phyloP scores from a whole-genome alignment of 148 eudicot species.

The Polygonum aviculare region DNA sequence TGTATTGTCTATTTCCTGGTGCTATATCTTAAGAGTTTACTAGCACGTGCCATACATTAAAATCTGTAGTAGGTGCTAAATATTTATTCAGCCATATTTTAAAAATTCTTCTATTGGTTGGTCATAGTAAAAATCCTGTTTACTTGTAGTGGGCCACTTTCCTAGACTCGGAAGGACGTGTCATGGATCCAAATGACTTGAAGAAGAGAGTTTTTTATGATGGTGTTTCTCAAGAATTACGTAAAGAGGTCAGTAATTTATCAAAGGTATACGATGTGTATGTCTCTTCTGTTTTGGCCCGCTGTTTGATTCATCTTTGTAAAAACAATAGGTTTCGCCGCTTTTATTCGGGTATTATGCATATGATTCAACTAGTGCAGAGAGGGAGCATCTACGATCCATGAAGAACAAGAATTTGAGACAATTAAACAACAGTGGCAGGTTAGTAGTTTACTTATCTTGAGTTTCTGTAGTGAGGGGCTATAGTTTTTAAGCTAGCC shows the following conservation, averaged over 20 bases:
- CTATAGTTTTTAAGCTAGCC: not conserved
- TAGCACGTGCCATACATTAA: not conserved
- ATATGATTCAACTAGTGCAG: slow-evolving; percentile 81
- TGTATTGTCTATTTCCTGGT: not conserved
- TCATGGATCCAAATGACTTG: slow-evolving; percentile 51
- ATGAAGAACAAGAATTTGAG: slow-evolving; percentile 71
- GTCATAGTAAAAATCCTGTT: not conserved
- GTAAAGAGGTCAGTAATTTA: slow-evolving; percentile 52
- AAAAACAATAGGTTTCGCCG: slow-evolving; percentile 59
- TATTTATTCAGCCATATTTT: not conserved
- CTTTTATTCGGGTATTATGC: slow-evolving; percentile 71
- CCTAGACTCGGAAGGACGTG: slow-evolving; percentile 83
- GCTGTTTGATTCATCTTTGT: not conserved
- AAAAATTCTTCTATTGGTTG: not conserved
- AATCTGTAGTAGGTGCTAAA: not conserved
- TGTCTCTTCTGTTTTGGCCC: not conserved
- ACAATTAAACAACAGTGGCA: slow-evolving; percentile 84
- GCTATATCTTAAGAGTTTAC: not conserved
- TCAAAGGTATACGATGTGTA: not conserved
- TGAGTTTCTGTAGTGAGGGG: not conserved
- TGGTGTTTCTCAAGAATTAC: slow-evolving; percentile 61
- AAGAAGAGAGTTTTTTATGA: slow-evolving; percentile 88
- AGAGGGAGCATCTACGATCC: slow-evolving; percentile 64
- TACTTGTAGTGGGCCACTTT: slow-evolving; percentile 63
- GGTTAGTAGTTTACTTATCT: slow-evolving; percentile 22